Evolutionary conservation across 352 stramenopile species (phyloP).

Genomic region (Phytophthora aleatoria): DNA sequence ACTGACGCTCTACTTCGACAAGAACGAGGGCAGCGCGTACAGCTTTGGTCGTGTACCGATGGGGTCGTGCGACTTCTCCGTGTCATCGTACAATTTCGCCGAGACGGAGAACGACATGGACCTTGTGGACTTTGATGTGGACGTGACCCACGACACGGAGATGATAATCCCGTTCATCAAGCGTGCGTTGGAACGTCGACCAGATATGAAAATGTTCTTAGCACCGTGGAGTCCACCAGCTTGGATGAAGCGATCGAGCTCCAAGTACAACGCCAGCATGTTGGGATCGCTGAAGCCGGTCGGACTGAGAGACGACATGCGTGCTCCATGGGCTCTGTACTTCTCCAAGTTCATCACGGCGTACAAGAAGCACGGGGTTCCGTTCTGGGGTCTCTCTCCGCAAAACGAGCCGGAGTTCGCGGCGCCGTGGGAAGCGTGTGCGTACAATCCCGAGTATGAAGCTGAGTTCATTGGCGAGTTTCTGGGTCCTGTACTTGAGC

Average conservation of each 20-base stretch:
- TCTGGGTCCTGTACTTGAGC: slow-evolving; percentile 78
- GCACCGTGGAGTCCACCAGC: slow-evolving; percentile 88
- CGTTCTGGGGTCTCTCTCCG: slow-evolving; percentile 89
- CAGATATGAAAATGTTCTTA: slow-evolving; percentile 82
- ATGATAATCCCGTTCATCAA: slow-evolving; percentile 88
- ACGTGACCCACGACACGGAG: slow-evolving; percentile 75
- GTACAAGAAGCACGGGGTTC: slow-evolving; percentile 83
- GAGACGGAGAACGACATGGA: slow-evolving; percentile 74
- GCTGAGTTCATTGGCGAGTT: slow-evolving; percentile 78
- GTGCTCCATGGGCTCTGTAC: slow-evolving; percentile 87
- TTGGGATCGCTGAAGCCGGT: slow-evolving; percentile 54
- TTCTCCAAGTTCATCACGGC: slow-evolving; percentile 92
- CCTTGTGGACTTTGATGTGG: slow-evolving; percentile 77
- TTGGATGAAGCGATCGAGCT: slow-evolving; percentile 81
- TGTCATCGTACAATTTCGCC: slow-evolving; percentile 88
- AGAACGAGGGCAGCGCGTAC: slow-evolving; percentile 78
- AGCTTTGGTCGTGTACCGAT: slow-evolving; percentile 90
- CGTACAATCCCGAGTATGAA: slow-evolving; percentile 54
- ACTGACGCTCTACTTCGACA: slow-evolving; percentile 87
- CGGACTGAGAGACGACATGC: slow-evolving; percentile 54
- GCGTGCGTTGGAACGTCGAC: slow-evolving; percentile 59
- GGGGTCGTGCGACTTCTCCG: slow-evolving; percentile 90
- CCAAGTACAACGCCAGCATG: slow-evolving; percentile 68
- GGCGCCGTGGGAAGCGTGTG: slow-evolving; percentile 74
- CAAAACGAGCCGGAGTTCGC: slow-evolving; percentile 91